Evolutionary conservation across 2,329 filamentous ascomycete genomes (phyloP).

Genomic region (Pleoardoris graminearum): DNA sequence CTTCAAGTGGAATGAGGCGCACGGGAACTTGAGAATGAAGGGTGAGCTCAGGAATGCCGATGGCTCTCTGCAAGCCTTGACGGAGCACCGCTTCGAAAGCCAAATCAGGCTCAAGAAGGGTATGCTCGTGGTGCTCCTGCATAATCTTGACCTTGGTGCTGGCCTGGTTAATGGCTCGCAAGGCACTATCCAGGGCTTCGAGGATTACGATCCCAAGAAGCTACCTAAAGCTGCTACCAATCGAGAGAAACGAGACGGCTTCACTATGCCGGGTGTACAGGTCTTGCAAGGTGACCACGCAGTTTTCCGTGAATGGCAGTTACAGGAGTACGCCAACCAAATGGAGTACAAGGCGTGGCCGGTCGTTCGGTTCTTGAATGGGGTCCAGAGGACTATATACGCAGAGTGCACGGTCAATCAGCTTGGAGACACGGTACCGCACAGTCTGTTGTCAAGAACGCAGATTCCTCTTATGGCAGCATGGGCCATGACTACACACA

Average conservation of each 20-base stretch:
- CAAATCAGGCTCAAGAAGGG: slow-evolving; percentile 53
- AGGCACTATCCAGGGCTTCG: slow-evolving; percentile 42
- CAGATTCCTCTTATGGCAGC: slow-evolving; percentile 64
- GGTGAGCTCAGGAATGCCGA: slow-evolving; percentile 12
- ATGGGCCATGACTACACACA: slow-evolving; percentile 68
- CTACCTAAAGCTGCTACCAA: slow-evolving; percentile 30
- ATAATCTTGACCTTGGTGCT: slow-evolving; percentile 48
- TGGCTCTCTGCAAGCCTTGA: slow-evolving; percentile 26
- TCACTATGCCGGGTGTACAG: background rate
- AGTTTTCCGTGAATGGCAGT: slow-evolving; percentile 41
- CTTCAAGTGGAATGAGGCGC: slow-evolving; percentile 45
- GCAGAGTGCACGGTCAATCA: slow-evolving; percentile 56
- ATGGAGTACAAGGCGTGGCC: slow-evolving; percentile 51
- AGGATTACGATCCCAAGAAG: slow-evolving; percentile 35
- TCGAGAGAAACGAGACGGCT: slow-evolving; percentile 3
- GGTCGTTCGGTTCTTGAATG: slow-evolving; percentile 58
- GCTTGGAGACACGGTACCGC: slow-evolving; percentile 52
- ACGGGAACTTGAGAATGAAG: slow-evolving; percentile 24
- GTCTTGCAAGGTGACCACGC: slow-evolving; percentile 46
- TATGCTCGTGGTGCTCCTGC: slow-evolving; percentile 58
- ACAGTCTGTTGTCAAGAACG: slow-evolving; percentile 57
- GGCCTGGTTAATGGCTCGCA: slow-evolving; percentile 44
- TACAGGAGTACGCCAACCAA: slow-evolving; percentile 46
- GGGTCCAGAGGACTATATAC: slow-evolving; percentile 50
- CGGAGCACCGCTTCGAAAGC: slow-evolving; percentile 53